Evolutionary conservation across 768 basidiomycete species (phyloP).

Genomic region (Fomitopsis serialis): DNA sequence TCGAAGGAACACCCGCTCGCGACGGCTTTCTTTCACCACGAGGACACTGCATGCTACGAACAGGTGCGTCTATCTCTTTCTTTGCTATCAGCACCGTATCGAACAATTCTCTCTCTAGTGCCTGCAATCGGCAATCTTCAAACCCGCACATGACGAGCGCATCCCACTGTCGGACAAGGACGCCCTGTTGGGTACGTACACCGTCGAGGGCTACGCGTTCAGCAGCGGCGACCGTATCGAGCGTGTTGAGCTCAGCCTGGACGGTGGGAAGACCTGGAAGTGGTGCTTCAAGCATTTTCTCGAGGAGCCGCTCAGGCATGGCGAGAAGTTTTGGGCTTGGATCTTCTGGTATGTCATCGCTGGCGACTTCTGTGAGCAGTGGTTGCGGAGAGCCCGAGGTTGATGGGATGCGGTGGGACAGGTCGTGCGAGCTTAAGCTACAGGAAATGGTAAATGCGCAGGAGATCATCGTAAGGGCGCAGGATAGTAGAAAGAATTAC

Average conservation of each 20-base stretch:
- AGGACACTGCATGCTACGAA: constrained; percentile 15
- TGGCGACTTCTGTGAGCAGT: too few relatives aligned
- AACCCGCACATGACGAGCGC: constrained; percentile 12
- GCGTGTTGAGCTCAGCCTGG: constrained; percentile 17
- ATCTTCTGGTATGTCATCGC: constrained; percentile 18
- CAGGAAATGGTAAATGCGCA: constrained; percentile 4
- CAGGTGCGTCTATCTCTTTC: constrained; percentile 3
- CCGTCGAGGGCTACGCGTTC: constrained; percentile 16
- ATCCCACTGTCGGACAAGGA: constrained; percentile 3
- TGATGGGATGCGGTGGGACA: too few relatives aligned
- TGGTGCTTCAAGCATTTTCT: constrained; percentile 15
- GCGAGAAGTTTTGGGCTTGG: constrained; percentile 19
- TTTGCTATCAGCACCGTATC: background rate
- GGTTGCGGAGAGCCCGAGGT: too few relatives aligned
- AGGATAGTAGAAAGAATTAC: constrained; percentile 11
- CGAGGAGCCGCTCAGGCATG: constrained; percentile 12
- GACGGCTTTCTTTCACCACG: constrained; percentile 12
- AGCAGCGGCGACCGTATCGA: constrained; percentile 9
- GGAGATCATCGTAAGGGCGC: constrained; percentile 13
- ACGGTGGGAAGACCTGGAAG: constrained; percentile 17
- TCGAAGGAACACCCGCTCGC: constrained; percentile 15
- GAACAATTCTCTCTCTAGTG: background rate
- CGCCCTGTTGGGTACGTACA: constrained; percentile 3
- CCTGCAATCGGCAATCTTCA: constrained; percentile 16
- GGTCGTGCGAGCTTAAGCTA: constrained; percentile 13